A percentile compares a stretch with the other conserved stretches of the same genome.
These are phyloP conservation scores for Prunus kanzakura DNA, from an alignment of 306 rosid species.

Conservation along the genomic window DNA sequence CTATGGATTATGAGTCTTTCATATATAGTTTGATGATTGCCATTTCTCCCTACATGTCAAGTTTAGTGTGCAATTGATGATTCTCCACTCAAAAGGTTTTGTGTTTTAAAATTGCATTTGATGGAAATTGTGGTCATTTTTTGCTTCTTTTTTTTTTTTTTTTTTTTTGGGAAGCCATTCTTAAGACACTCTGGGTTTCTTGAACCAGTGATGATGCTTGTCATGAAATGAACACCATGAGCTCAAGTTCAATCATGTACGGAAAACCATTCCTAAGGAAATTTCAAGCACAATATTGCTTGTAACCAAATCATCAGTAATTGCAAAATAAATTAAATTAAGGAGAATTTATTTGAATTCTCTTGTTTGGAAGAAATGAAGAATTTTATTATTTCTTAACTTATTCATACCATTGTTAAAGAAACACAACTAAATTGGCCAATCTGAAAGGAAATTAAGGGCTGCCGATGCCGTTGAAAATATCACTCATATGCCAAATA, in stretches of 20 bases:
- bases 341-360: no score
- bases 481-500: no score
- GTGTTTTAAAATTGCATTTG: background rate
- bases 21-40: conserved; percentile 1
- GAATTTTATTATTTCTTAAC: background rate
- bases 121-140: background rate
- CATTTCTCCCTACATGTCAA: background rate
- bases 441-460: no score
- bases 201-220: background rate
- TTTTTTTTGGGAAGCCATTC: background rate
- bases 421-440: no score
- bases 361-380: no score
- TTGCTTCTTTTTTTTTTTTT: background rate
- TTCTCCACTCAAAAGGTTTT: background rate
- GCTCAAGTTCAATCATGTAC: background rate
- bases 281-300: no score
- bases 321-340: no score
- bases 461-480: no score
- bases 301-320: no score
- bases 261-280: background rate
- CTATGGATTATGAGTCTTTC: background rate
- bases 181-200: background rate
- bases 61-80: background rate
- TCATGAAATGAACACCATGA: background rate
- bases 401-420: background rate